These are phyloP conservation scores for Arxiozyma slooffiae DNA, from an alignment of 1,139 yeast genomes.

Conservation along the genomic window DNA sequence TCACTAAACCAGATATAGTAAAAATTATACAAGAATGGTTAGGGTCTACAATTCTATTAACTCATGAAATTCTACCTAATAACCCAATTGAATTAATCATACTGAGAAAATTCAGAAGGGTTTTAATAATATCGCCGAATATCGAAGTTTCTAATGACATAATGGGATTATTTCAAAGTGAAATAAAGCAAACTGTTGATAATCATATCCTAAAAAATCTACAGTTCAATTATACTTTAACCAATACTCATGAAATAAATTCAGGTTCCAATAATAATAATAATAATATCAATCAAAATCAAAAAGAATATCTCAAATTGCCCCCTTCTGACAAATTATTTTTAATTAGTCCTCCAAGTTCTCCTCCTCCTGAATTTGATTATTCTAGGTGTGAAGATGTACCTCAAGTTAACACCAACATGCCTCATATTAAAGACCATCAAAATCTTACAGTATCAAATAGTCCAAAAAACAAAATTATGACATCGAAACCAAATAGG, in stretches of 20 bases:
- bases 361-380: conserved; percentile 36
- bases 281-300: conserved; percentile 13
- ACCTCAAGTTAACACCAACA: conserved; percentile 17
- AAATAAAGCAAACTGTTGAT: not conserved
- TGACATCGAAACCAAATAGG: conserved; percentile 8
- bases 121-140: conserved; percentile 17
- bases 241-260: conserved; percentile 11
- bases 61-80: conserved; percentile 5
- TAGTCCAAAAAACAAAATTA: not conserved
- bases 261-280: conserved; percentile 13
- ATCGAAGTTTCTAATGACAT: conserved; percentile 8
- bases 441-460: not conserved
- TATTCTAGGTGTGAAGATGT: conserved; percentile 32
- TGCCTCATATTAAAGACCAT: not conserved
- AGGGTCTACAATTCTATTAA: conserved; percentile 7
- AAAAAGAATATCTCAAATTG: conserved; percentile 24
- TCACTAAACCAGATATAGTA: conserved; percentile 6
- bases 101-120: conserved; percentile 14
- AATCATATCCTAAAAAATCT: not conserved
- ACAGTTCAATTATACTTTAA: conserved; percentile 14
- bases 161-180: conserved; percentile 2
- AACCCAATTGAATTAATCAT: conserved; percentile 17
- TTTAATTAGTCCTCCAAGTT: conserved; percentile 35
- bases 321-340: conserved; percentile 31
- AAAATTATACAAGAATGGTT: conserved; percentile 10